Evolutionary conservation across 2,329 filamentous ascomycete species (phyloP).

Genomic region (Pyrenophora tritici-repentis): DNA sequence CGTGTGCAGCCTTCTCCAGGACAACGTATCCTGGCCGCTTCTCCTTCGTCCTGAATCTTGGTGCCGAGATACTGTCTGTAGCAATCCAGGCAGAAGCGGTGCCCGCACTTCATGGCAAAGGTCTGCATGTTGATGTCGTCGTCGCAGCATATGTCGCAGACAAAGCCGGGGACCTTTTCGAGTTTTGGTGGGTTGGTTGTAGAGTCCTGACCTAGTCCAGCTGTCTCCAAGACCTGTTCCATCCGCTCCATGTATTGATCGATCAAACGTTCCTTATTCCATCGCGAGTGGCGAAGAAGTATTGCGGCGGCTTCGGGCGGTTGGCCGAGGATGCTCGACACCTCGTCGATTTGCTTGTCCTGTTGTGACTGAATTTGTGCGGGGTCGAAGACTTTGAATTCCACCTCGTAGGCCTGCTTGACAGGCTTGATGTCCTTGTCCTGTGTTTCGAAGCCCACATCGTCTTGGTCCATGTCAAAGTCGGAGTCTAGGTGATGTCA

Average conservation of each 20-base stretch:
- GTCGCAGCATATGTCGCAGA: constrained; percentile 95
- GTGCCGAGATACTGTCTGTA: constrained; percentile 89
- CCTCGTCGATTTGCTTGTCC: constrained; percentile 82
- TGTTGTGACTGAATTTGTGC: constrained; percentile 83
- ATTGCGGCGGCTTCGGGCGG: constrained; percentile 90
- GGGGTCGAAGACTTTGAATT: constrained; percentile 81
- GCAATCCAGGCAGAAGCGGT: constrained; percentile 91
- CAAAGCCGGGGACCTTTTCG: constrained; percentile 74
- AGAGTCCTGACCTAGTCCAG: constrained; percentile 70
- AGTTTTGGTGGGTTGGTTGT: constrained; percentile 63
- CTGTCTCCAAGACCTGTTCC: constrained; percentile 78
- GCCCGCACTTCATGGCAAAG: constrained; percentile 93
- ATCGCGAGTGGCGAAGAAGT: constrained; percentile 82
- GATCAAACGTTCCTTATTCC: constrained; percentile 95
- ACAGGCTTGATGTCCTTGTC: constrained; percentile 75
- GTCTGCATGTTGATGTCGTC: constrained; percentile 77
- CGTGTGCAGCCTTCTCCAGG: constrained; percentile 84
- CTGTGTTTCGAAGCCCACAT: constrained; percentile 65
- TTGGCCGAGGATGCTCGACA: constrained; percentile 88
- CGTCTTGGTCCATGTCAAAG: constrained; percentile 62
- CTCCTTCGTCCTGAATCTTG: constrained; percentile 94
- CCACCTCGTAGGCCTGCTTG: constrained; percentile 79
- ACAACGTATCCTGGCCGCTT: constrained; percentile 93
- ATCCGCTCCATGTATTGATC: constrained; percentile 95
- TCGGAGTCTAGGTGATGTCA: constrained; percentile 52